A percentile compares a stretch with the other conserved stretches of the same genome.
phyloP scores from a whole-genome alignment of 805 yeast genomes.

The Babjeviella inositovora region DNA sequence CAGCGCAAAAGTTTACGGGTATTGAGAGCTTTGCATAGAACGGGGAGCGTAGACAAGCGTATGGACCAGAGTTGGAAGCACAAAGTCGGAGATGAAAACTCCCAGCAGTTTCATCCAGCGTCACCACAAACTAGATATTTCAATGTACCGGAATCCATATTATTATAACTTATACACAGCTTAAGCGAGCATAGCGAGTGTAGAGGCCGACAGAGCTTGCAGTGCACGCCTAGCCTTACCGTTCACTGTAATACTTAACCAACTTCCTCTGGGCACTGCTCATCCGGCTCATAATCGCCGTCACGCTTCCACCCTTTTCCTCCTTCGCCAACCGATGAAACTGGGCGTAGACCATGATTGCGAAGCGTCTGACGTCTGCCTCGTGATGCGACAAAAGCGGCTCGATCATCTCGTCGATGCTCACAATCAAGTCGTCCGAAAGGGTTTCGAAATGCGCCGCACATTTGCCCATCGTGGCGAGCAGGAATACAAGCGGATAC shows the following conservation, averaged over 20 bases:
- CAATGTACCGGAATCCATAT: too few relatives aligned
- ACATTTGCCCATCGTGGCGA: conserved; percentile 7
- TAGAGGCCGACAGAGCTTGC: too few relatives aligned
- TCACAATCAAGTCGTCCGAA: conserved; percentile 7
- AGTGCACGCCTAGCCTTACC: too few relatives aligned
- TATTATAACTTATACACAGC: too few relatives aligned
- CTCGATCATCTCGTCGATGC: conserved; percentile 14
- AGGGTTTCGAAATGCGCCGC: conserved; percentile 5
- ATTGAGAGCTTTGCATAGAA: too few relatives aligned
- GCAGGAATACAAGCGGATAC: too few relatives aligned
- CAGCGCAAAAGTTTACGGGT: conserved; percentile 24
- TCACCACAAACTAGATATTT: too few relatives aligned
- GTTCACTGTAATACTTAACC: conserved; percentile 23
- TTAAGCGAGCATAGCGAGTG: too few relatives aligned
- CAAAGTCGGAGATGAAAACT: too few relatives aligned
- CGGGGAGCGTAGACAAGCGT: too few relatives aligned
- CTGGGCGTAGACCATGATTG: conserved; percentile 19
- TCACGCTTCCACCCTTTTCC: conserved; percentile 8
- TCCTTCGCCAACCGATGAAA: conserved; percentile 6
- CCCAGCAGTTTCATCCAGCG: too few relatives aligned
- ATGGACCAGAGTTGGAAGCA: too few relatives aligned
- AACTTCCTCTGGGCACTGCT: conserved; percentile 25
- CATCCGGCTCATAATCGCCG: conserved; percentile 16
- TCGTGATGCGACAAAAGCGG: conserved; percentile 11
- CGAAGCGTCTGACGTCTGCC: conserved; percentile 18